Conservation (phyloP, 257 asterid genomes). For the Solanum paucissectum region DNA sequence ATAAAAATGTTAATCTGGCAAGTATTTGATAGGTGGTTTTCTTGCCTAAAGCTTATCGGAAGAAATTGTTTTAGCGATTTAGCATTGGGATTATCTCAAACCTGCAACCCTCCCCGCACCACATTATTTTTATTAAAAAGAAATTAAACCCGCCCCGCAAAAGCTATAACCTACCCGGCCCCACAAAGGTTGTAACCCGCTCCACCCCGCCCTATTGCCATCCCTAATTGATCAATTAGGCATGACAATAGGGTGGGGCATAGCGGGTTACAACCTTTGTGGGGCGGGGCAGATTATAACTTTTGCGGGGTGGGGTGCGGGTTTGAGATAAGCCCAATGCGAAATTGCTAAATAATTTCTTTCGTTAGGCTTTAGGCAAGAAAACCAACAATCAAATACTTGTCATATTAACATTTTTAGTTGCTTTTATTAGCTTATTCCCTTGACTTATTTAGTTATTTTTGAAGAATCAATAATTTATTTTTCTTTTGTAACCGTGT, state of each 20-base stretch:
- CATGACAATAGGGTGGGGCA: background rate
- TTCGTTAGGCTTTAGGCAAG: background rate
- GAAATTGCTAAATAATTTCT: no score
- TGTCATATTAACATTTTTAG: background rate
- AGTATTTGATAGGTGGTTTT: background rate
- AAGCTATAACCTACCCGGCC: background rate
- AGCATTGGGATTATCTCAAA: background rate
- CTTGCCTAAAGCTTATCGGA: background rate
- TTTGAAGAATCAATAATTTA: background rate
- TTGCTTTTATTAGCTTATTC: background rate
- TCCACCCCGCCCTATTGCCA: background rate
- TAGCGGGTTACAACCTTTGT: no score
- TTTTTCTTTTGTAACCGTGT: background rate
- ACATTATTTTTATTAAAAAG: background rate
- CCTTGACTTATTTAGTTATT: background rate
- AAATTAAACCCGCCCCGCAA: background rate
- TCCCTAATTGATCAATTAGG: background rate
- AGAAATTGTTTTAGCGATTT: background rate
- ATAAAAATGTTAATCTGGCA: background rate
- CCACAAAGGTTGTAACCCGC: background rate
- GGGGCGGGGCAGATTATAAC: background rate
- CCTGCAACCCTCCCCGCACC: background rate
- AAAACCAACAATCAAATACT: background rate
- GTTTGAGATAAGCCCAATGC: background rate
- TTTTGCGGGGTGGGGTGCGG: background rate